phyloP scores from a whole-genome alignment of 352 stramenopile species.

The Peronospora destructor region DNA sequence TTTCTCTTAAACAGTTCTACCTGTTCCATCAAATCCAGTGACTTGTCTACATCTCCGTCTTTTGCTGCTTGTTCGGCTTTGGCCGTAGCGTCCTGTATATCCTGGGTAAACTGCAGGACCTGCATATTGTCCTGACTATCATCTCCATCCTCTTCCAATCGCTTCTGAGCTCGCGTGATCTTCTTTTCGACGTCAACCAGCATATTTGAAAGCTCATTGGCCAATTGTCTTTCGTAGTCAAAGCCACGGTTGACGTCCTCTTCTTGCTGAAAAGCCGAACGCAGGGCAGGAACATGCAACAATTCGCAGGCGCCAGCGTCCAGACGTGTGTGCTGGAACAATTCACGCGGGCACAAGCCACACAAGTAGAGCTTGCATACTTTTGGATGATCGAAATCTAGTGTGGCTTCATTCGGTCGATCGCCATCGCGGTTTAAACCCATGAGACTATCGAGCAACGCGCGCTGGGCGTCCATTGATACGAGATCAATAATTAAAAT shows the following conservation, averaged over 20 bases:
- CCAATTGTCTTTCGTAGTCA: constrained; percentile 67
- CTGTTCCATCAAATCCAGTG: constrained; percentile 54
- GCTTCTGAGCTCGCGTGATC: constrained; percentile 60
- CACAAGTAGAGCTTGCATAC: constrained; percentile 82
- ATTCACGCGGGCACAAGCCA: constrained; percentile 77
- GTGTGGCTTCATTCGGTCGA: constrained; percentile 65
- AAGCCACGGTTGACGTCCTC: constrained; percentile 33
- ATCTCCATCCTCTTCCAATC: constrained; percentile 52
- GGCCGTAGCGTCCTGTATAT: constrained; percentile 58
- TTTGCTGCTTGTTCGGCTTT: constrained; percentile 56
- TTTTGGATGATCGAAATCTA: constrained; percentile 58
- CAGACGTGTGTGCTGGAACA: constrained; percentile 89
- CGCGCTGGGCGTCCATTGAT: constrained; percentile 76
- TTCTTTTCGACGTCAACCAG: constrained; percentile 80
- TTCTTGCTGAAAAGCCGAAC: constrained; percentile 50
- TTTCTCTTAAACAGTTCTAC: constrained; percentile 54
- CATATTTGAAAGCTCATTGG: constrained; percentile 52
- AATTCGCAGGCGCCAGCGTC: constrained; percentile 65
- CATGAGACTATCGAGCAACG: constrained; percentile 87
- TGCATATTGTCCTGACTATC: constrained; percentile 31
- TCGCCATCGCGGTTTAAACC: constrained; percentile 88
- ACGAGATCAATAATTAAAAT: neutral
- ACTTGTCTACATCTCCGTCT: constrained; percentile 49
- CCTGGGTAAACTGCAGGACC: constrained; percentile 59
- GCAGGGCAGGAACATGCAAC: constrained; percentile 68